Percentiles rank a stretch among this genome's conserved stretches.
These are phyloP conservation scores for Cucurbitaria berberidis DNA, from an alignment of 2,329 filamentous ascomycete species.

Conservation along the genomic window DNA sequence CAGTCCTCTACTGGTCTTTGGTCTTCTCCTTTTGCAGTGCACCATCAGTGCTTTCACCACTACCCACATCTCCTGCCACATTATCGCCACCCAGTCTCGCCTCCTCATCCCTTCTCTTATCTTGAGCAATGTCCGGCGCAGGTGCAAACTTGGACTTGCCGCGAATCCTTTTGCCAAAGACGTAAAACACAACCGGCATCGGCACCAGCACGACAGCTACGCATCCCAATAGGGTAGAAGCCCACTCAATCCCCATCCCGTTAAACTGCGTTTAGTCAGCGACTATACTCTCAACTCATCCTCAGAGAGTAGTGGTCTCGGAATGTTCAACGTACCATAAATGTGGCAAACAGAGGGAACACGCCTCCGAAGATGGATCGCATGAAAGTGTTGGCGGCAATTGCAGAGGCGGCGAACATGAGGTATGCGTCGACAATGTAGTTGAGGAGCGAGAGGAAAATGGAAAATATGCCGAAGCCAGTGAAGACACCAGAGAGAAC, in stretches of 20 bases:
- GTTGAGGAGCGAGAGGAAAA: conserved; percentile 64
- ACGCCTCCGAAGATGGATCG: conserved; percentile 57
- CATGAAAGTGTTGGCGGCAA: conserved; percentile 63
- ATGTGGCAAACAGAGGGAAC: conserved; percentile 62
- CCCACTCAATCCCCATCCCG: conserved; percentile 59
- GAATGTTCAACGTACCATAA: too few relatives aligned
- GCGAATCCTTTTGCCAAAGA: conserved; percentile 53
- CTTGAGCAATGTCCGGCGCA: conserved; percentile 47
- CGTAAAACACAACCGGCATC: conserved; percentile 54
- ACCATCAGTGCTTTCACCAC: conserved; percentile 12
- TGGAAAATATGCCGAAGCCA: conserved; percentile 63
- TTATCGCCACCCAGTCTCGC: conserved; percentile 17
- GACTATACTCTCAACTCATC: too few relatives aligned
- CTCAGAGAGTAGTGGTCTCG: too few relatives aligned
- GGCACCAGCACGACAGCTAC: conserved; percentile 52
- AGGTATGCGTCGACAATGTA: conserved; percentile 66
- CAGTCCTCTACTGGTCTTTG: conserved; percentile 15
- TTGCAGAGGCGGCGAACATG: conserved; percentile 61
- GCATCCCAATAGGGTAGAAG: conserved; percentile 53
- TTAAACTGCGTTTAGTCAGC: too few relatives aligned
- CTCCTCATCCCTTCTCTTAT: conserved; percentile 45
- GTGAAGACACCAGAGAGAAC: conserved; percentile 58
- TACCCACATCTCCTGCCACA: conserved; percentile 6
- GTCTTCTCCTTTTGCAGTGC: conserved; percentile 16
- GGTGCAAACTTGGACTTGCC: conserved; percentile 53